Evolutionary conservation across 164 flowering plant species (phyloP).

Genomic region (Tetrastigma voinierianum): DNA sequence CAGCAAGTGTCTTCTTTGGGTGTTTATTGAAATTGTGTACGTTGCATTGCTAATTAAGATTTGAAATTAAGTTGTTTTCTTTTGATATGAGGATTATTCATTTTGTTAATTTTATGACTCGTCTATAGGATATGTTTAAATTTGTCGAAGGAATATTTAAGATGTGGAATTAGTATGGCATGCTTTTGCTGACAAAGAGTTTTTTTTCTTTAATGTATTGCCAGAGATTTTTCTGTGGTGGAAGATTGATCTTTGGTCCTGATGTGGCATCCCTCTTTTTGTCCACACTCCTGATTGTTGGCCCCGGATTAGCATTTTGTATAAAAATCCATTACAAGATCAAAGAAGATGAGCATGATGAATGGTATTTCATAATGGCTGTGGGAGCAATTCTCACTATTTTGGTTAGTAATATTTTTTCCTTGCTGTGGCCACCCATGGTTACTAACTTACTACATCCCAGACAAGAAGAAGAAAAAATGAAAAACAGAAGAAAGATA

Average conservation of each 20-base stretch:
- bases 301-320: conserved; percentile 74
- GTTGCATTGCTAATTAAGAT: neutral
- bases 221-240: conserved; percentile 86
- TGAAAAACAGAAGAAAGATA: too few species aligned
- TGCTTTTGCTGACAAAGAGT: conserved; percentile 2
- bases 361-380: conserved; percentile 36
- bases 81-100: neutral
- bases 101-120: neutral
- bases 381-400: conserved; percentile 49
- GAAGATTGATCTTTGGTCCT: conserved; percentile 90
- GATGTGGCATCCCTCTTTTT: conserved; percentile 71
- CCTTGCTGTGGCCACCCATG: neutral
- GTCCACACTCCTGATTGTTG: conserved; percentile 60
- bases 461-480: too few species aligned
- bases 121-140: neutral
- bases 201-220: conserved; percentile 13
- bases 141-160: neutral
- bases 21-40: neutral
- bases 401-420: conserved; percentile 46
- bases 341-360: neutral
- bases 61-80: neutral
- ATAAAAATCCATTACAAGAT: conserved; percentile 37
- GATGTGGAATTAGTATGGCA: neutral
- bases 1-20: neutral
- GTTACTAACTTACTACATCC: neutral